phyloP scores from a whole-genome alignment of 2,329 filamentous ascomycete genomes.

The Seiridium unicorne region DNA sequence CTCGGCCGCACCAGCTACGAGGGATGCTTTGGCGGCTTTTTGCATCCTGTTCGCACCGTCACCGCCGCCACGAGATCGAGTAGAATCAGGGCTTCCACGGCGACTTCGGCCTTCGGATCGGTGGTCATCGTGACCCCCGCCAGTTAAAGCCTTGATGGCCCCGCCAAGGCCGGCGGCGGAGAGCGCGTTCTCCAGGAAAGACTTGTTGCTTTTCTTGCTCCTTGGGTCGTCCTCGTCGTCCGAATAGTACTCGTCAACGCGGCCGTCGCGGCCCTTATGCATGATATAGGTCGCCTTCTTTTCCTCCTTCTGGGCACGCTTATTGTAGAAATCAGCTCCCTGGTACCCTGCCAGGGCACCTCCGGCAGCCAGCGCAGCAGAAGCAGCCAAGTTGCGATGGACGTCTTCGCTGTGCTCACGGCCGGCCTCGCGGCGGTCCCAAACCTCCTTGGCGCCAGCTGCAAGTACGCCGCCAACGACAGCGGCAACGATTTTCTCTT shows the following conservation, averaged over 20 bases:
- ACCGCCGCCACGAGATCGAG: slow-evolving; percentile 45
- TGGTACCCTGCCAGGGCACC: slow-evolving; percentile 64
- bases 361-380: slow-evolving; percentile 61
- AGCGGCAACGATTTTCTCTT: slow-evolving; percentile 67
- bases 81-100: slow-evolving; percentile 36
- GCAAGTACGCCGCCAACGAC: slow-evolving; percentile 62
- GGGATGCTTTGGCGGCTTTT: slow-evolving; percentile 86
- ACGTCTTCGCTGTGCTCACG: slow-evolving; percentile 42
- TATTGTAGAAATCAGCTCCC: slow-evolving; percentile 62
- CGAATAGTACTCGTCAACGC: slow-evolving; percentile 52
- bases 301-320: slow-evolving; percentile 54
- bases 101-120: slow-evolving; percentile 26
- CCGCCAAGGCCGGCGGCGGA: slow-evolving; percentile 61
- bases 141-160: slow-evolving; percentile 59
- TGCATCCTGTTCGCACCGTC: slow-evolving; percentile 60
- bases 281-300: slow-evolving; percentile 52
- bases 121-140: slow-evolving; percentile 40
- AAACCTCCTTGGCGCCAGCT: slow-evolving; percentile 66
- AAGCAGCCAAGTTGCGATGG: slow-evolving; percentile 57
- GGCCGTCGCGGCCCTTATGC: slow-evolving; percentile 53
- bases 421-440: slow-evolving; percentile 59
- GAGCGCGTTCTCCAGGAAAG: slow-evolving; percentile 62
- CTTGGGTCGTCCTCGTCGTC: slow-evolving; percentile 55
- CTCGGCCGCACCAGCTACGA: slow-evolving; percentile 87
- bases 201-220: slow-evolving; percentile 61